Conservation (phyloP, 768 basidiomycete species). For the Xerocomellus chrysenteron region DNA sequence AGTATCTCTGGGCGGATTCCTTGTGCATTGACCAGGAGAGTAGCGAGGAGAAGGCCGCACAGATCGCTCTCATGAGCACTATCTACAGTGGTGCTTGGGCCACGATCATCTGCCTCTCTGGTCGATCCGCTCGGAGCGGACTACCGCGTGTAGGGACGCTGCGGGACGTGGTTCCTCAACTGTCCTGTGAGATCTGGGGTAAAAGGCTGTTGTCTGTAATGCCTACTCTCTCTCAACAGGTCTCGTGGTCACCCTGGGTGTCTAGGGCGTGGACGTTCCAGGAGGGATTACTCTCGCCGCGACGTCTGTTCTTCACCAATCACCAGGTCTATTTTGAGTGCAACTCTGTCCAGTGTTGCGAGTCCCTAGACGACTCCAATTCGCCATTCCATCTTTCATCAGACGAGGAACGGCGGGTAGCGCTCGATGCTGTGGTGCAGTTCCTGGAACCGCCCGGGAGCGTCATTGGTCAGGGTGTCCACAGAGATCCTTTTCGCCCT, state of each 20-base stretch:
- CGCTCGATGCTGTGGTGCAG: not conserved
- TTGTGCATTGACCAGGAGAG: conserved; percentile 18
- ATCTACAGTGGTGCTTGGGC: conserved; percentile 16
- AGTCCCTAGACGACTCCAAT: conserved; percentile 10
- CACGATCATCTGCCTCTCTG: conserved; percentile 11
- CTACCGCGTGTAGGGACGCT: conserved; percentile 16
- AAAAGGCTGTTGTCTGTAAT: conserved; percentile 9
- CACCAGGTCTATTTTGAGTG: conserved; percentile 22
- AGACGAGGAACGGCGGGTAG: not conserved
- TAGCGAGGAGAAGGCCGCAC: conserved; percentile 2
- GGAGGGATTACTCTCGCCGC: conserved; percentile 17
- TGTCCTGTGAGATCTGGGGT: conserved; percentile 1
- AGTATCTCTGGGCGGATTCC: conserved; percentile 18
- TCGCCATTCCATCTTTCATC: conserved; percentile 15
- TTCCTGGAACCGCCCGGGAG: not conserved
- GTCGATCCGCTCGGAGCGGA: conserved; percentile 4
- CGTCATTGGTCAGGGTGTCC: conserved; percentile 4
- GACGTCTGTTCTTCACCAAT: conserved; percentile 19
- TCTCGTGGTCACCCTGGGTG: conserved; percentile 11
- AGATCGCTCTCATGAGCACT: conserved; percentile 16
- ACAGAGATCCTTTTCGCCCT: conserved; percentile 11
- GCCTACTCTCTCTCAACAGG: conserved; percentile 6
- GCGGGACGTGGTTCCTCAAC: conserved; percentile 10
- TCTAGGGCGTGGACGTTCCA: conserved; percentile 19
- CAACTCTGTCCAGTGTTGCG: conserved; percentile 10